These are phyloP conservation scores for Ambispora gerdemannii DNA, from an alignment of 192 early-diverging fungal species.

Conservation along the genomic window DNA sequence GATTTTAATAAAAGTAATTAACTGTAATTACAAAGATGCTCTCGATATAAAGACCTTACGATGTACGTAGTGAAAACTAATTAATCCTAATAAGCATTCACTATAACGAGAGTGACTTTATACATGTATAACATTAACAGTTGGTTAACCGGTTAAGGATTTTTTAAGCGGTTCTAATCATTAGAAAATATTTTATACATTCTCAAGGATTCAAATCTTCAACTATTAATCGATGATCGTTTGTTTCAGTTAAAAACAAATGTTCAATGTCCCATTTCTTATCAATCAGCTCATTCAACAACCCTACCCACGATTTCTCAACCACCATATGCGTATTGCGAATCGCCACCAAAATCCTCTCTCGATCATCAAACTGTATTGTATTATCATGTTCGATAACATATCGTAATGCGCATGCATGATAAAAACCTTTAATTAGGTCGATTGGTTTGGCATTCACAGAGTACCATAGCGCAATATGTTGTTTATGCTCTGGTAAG, in stretches of 20 bases:
- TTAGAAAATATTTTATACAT: no score
- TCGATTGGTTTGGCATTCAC: conserved; percentile 47
- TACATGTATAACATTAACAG: no score
- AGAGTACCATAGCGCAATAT: conserved; percentile 58
- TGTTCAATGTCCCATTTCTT: conserved; percentile 54
- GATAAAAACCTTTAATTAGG: conserved; percentile 61
- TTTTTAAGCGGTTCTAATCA: no score
- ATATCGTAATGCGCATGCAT: conserved; percentile 51
- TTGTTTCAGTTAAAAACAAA: conserved; percentile 41
- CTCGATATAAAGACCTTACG: no score
- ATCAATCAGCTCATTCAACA: conserved; percentile 38
- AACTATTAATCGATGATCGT: conserved; percentile 32
- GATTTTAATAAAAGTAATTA: no score
- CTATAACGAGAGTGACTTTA: no score
- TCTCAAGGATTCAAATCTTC: no score
- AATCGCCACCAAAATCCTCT: conserved; percentile 27
- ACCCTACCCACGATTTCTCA: conserved; percentile 35
- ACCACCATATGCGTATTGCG: conserved; percentile 35
- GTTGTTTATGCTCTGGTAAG: neutral
- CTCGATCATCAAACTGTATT: neutral
- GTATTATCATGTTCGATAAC: conserved; percentile 30
- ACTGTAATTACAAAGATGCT: no score
- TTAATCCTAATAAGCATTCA: no score
- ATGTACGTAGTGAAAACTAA: no score
- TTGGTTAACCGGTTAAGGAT: no score